Percentiles rank a stretch among this genome's conserved stretches.
phyloP scores from a whole-genome alignment of 2,329 filamentous ascomycete species.

The Helminthosporium solani region DNA sequence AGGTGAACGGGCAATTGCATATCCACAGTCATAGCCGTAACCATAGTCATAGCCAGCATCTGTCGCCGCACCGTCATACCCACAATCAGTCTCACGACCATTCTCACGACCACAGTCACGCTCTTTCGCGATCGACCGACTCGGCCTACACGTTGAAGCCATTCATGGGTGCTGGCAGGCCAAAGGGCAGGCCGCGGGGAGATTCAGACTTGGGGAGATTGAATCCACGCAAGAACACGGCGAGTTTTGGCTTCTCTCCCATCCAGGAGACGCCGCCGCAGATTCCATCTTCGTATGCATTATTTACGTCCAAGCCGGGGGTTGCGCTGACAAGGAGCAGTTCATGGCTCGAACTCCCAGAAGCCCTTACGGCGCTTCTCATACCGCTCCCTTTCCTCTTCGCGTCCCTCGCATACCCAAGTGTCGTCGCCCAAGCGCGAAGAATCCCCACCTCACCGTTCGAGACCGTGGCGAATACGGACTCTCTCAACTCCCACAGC shows the following conservation, averaged over 20 bases:
- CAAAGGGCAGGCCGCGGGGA: constrained; percentile 44
- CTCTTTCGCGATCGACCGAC: constrained; percentile 28
- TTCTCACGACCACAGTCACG: constrained; percentile 26
- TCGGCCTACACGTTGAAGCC: constrained; percentile 34
- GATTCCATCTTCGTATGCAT: constrained; percentile 25
- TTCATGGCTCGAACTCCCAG: constrained; percentile 43
- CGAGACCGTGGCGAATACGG: constrained; percentile 22
- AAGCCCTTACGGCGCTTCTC: constrained; percentile 53
- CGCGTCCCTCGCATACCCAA: constrained; percentile 49
- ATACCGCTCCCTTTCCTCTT: constrained; percentile 52
- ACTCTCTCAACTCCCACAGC: constrained; percentile 2
- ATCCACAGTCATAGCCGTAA: too few species aligned
- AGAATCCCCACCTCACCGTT: constrained; percentile 22
- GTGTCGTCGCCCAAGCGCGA: constrained; percentile 11
- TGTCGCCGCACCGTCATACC: constrained; percentile 31
- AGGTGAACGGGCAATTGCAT: too few species aligned
- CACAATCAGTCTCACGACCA: constrained; percentile 29
- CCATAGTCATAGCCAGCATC: too few species aligned
- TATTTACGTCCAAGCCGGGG: neutral
- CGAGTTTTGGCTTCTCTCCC: constrained; percentile 35
- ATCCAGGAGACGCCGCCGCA: constrained; percentile 34
- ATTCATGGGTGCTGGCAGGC: constrained; percentile 26
- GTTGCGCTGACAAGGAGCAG: constrained; percentile 18
- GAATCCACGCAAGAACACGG: constrained; percentile 21
- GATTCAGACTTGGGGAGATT: constrained; percentile 49